Conservation (phyloP, 2,329 filamentous ascomycete species). For the Trichoderma sp. region DNA sequence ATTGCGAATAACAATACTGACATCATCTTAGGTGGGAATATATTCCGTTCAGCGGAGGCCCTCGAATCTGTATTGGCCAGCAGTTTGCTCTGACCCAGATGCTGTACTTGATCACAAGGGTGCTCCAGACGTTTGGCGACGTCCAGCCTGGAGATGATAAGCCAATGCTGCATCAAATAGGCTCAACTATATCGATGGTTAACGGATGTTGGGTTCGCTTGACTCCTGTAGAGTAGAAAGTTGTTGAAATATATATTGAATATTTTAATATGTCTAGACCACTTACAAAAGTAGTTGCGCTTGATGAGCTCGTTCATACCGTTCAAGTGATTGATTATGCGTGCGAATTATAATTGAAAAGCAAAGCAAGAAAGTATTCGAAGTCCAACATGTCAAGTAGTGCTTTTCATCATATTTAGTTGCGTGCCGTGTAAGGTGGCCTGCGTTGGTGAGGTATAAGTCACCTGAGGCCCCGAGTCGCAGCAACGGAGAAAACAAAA, state of each 20-base stretch:
- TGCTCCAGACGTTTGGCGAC: slow-evolving; percentile 35
- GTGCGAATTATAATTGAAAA: background rate
- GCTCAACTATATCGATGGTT: slow-evolving; percentile 27
- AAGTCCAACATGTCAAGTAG: rapidly evolving
- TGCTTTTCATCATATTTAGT: background rate
- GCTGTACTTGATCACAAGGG: slow-evolving; percentile 36
- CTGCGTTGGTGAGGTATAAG: background rate
- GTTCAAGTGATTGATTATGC: background rate
- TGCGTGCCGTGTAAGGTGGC: background rate
- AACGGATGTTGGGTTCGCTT: slow-evolving; percentile 30
- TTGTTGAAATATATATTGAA: background rate
- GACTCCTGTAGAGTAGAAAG: slow-evolving; percentile 21
- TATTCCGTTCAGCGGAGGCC: slow-evolving; percentile 44
- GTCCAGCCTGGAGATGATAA: slow-evolving; percentile 30
- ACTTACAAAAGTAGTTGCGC: background rate
- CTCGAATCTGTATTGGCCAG: slow-evolving; percentile 45
- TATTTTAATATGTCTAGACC: background rate
- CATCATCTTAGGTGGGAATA: slow-evolving; percentile 36
- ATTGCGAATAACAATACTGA: background rate
- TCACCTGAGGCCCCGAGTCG: background rate
- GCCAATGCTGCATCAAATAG: slow-evolving; percentile 27
- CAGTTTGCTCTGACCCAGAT: slow-evolving; percentile 41
- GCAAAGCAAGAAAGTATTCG: background rate
- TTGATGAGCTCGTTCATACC: background rate
- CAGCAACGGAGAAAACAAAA: background rate